These are phyloP conservation scores for Trametes sp. DNA, from an alignment of 1,284 basidiomycete species.

Conservation along the genomic window DNA sequence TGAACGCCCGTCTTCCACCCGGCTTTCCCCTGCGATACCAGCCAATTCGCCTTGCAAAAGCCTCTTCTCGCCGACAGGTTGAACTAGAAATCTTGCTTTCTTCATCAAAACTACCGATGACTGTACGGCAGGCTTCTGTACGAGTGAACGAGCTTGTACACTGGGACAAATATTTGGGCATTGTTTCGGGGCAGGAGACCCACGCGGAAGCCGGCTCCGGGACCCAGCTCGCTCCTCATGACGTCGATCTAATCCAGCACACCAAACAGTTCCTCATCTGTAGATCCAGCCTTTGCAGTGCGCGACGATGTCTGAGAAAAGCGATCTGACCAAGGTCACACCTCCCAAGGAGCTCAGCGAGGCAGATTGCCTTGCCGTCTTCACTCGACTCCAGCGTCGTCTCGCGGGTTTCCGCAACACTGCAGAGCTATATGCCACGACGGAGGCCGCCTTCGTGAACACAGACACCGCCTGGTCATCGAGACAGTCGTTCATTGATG, in stretches of 20 bases:
- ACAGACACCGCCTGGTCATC: conserved; percentile 32
- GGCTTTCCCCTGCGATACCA: too few relatives aligned
- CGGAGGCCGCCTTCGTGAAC: conserved; percentile 46
- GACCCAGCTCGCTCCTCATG: conserved; percentile 19
- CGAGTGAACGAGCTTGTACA: conserved; percentile 5
- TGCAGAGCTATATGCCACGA: conserved; percentile 47
- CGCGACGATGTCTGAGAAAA: conserved; percentile 29
- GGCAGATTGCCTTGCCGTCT: conserved; percentile 47
- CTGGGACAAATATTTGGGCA: conserved; percentile 28
- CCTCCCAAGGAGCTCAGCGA: conserved; percentile 51
- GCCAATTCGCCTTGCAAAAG: background rate
- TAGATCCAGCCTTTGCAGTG: background rate
- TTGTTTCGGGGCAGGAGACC: conserved; percentile 9
- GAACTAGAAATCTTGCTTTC: too few relatives aligned
- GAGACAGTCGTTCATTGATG: conserved; percentile 45
- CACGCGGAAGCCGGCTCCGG: conserved; percentile 5
- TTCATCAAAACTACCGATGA: too few relatives aligned
- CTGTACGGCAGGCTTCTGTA: background rate
- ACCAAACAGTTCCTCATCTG: background rate
- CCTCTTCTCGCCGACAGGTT: too few relatives aligned
- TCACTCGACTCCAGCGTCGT: conserved; percentile 53
- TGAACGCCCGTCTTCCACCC: too few relatives aligned
- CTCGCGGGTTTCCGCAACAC: conserved; percentile 58
- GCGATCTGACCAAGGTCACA: conserved; percentile 47
- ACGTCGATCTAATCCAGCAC: conserved; percentile 13